phyloP scores from a whole-genome alignment of 2,329 filamentous ascomycete species.

The Arthrobotrys megalospora region DNA sequence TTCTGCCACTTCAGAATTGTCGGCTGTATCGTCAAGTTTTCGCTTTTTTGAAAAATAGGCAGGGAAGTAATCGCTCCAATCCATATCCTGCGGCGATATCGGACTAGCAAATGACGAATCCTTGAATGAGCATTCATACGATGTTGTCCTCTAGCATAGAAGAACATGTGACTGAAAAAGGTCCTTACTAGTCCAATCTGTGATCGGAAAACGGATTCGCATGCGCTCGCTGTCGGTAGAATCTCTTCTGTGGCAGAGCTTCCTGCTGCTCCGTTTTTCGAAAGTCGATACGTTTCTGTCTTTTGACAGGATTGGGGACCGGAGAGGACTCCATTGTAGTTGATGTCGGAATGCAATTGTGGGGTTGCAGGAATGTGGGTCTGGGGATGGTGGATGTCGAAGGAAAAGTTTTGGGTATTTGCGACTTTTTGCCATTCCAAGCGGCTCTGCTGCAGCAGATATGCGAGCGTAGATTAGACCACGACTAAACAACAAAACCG shows the following conservation, averaged over 20 bases:
- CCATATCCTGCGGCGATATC: conserved; percentile 83
- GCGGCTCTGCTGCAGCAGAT: conserved; percentile 3
- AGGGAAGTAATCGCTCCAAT: conserved; percentile 89
- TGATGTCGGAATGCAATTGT: conserved; percentile 22
- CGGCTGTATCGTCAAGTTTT: conserved; percentile 65
- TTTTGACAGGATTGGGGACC: conserved; percentile 41
- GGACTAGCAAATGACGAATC: conserved; percentile 74
- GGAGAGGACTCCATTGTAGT: conserved; percentile 48
- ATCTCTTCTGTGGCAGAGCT: conserved; percentile 89
- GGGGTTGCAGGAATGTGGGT: conserved; percentile 15
- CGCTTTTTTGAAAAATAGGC: conserved; percentile 73
- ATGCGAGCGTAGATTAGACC: not conserved
- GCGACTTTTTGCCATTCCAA: conserved; percentile 6
- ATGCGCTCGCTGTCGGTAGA: conserved; percentile 95
- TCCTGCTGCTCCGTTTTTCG: conserved; percentile 56
- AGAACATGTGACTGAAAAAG: conserved; percentile 19
- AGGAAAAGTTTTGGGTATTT: conserved; percentile 34
- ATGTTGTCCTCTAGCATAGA: not conserved
- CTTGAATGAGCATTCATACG: not conserved
- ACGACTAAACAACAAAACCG: conserved; percentile 6
- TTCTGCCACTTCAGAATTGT: conserved; percentile 55
- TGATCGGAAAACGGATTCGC: conserved; percentile 99
- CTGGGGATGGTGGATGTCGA: conserved; percentile 23
- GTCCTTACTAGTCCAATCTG: conserved; percentile 83
- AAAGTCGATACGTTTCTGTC: conserved; percentile 58